Conservation (phyloP, 768 basidiomycete genomes). For the Tylopilus intermedius region DNA sequence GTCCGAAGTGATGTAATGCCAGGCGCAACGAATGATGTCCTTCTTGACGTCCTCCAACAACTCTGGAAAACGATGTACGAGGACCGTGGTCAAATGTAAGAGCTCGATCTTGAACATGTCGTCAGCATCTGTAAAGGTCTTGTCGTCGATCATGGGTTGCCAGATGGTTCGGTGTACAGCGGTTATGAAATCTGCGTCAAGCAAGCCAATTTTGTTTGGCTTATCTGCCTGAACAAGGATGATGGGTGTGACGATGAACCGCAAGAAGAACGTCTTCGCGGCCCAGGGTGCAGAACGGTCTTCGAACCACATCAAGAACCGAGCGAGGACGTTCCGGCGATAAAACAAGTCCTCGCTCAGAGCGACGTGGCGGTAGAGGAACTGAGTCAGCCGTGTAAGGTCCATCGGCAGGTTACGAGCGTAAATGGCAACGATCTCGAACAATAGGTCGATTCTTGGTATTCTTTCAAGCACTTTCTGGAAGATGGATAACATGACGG, state of each 20-base stretch:
- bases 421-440: conserved; percentile 80
- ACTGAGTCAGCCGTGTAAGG: conserved; percentile 69
- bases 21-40: conserved; percentile 90
- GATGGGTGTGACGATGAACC: conserved; percentile 82
- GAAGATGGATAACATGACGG: conserved; percentile 72
- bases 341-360: conserved; percentile 60
- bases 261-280: conserved; percentile 77
- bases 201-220: conserved; percentile 49
- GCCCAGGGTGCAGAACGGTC: conserved; percentile 56
- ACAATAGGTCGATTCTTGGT: conserved; percentile 83
- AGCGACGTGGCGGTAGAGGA: conserved; percentile 84
- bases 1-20: conserved; percentile 80
- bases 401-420: conserved; percentile 79
- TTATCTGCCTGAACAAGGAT: conserved; percentile 71
- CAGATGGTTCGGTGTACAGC: conserved; percentile 73
- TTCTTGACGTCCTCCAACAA: conserved; percentile 80
- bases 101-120: conserved; percentile 90
- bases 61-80: conserved; percentile 81
- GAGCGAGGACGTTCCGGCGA: conserved; percentile 77
- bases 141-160: conserved; percentile 64
- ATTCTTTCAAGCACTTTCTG: conserved; percentile 61
- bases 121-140: conserved; percentile 54
- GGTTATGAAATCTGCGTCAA: conserved; percentile 67
- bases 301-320: conserved; percentile 84
- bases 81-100: conserved; percentile 79